Evolutionary conservation across 1,139 yeast species (phyloP), one percentile per base, ranked within the genome.

Genomic region (Pichia sp.): DNA sequence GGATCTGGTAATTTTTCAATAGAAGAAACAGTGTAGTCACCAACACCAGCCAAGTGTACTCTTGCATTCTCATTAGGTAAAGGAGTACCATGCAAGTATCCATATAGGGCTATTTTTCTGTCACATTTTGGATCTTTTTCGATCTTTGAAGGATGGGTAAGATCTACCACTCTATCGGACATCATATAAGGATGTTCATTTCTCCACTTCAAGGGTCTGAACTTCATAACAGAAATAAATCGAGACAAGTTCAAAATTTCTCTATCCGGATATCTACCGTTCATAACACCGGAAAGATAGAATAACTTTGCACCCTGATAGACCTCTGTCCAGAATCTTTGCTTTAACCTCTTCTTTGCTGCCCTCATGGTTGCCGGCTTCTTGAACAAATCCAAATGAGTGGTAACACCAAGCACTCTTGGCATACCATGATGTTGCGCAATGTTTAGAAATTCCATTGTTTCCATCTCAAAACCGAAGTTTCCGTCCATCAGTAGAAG

Each of bases 351-450:
- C 69, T 93, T 95, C 72, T 95, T 95, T 0, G 97, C 83, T 0
- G 96, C 89, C 68, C 98, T 81, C 70, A 93, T 79, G 0, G 97
- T 90, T 15, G 95, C 81, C 57, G 87, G 96, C 15, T 89, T 85
- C 68, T 87, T 90, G 78, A 95, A 95, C 57, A 95, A 77, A 71
- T 95, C 99, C 67, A 95, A 79, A 75, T 95, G 99, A 0, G 99
- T 93, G 8, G 97, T 87, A 19, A 95, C 90, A 60, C 99, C 99
- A 53, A 95, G 77, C 31, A 95, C 96, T 67, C 97, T 81, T 48
- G 99, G 99, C 92, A 95, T 93, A 70, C 99, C 99, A 69, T 95
- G 99, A 66, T 95, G 97, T 64, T 95, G 96, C 5, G 97, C 95
- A 62, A 95, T 81, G 67, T 95, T 95, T 61, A 95, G 78, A 68